phyloP scores from a whole-genome alignment of 495 filamentous ascomycete species.

The Penicillium samsonianum region DNA sequence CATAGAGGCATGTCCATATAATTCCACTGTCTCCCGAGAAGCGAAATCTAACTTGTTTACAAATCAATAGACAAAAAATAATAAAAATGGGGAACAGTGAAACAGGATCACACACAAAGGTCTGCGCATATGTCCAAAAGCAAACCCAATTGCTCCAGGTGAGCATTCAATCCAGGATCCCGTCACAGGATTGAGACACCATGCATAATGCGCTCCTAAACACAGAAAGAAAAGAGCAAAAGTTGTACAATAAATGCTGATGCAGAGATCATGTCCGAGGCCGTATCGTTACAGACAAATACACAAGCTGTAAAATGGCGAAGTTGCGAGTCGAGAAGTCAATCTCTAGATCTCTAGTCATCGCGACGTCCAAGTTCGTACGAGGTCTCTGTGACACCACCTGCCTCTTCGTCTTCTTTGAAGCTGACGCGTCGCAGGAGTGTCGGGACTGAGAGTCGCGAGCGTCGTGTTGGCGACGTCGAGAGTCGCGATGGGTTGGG shows the following conservation, averaged over 20 bases:
- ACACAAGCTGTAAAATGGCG: conserved; percentile 13
- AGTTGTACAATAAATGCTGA: conserved; percentile 34
- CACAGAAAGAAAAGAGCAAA: conserved; percentile 18
- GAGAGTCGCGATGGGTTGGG: conserved; percentile 34
- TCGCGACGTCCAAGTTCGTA: conserved; percentile 46
- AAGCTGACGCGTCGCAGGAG: conserved; percentile 46
- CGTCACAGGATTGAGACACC: conserved; percentile 28
- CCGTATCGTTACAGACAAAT: conserved; percentile 32
- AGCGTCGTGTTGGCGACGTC: conserved; percentile 37
- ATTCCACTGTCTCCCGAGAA: conserved; percentile 12
- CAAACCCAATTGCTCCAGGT: conserved; percentile 31
- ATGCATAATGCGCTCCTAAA: conserved; percentile 34
- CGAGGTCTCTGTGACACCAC: conserved; percentile 40
- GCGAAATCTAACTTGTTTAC: conserved; percentile 27
- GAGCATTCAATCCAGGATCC: conserved; percentile 29
- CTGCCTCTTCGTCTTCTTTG: conserved; percentile 48
- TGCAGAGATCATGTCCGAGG: conserved; percentile 31
- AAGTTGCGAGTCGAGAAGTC: conserved; percentile 8
- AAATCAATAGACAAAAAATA: conserved; percentile 15
- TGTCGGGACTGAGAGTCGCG: conserved; percentile 40
- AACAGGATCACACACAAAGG: neutral
- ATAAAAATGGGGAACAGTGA: conserved; percentile 6
- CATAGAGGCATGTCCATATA: conserved; percentile 6
- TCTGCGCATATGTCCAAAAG: conserved; percentile 9
- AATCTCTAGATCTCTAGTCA: conserved; percentile 30